These are phyloP conservation scores for Dissophora ornata DNA, from an alignment of 192 early-diverging fungal species.

Conservation along the genomic window DNA sequence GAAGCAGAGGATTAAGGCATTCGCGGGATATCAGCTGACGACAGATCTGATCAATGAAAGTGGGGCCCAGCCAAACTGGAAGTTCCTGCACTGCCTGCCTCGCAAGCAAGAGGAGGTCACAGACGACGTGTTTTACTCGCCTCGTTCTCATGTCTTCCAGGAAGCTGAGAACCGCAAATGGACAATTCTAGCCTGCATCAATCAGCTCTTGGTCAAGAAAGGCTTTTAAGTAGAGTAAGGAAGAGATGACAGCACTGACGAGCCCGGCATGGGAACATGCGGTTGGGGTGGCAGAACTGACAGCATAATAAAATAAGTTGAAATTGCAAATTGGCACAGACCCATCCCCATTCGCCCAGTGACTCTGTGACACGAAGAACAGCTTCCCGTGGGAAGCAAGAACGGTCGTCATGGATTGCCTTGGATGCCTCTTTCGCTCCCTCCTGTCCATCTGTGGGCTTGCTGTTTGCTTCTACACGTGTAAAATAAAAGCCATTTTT, in stretches of 20 bases:
- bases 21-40: slow-evolving; percentile 91
- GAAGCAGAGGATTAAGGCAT: slow-evolving; percentile 80
- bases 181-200: slow-evolving; percentile 91
- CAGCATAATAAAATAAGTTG: no score
- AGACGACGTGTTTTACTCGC: slow-evolving; percentile 94
- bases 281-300: no score
- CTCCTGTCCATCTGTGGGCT: no score
- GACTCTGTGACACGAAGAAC: no score
- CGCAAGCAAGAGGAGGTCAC: slow-evolving; percentile 97
- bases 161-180: slow-evolving; percentile 99
- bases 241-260: not conserved
- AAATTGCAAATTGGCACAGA: no score
- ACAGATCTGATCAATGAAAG: slow-evolving; percentile 82
- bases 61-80: slow-evolving; percentile 88
- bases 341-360: no score
- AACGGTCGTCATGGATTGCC: no score
- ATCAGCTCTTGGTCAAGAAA: slow-evolving; percentile 70
- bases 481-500: no score
- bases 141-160: slow-evolving; percentile 92
- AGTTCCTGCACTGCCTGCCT: slow-evolving; percentile 98
- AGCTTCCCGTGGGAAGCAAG: no score
- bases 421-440: no score
- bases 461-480: no score
- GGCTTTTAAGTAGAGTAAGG: slow-evolving; percentile 46
- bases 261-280: not conserved